phyloP scores from a whole-genome alignment of 2,329 filamentous ascomycete genomes.

The Fusarium sp. region DNA sequence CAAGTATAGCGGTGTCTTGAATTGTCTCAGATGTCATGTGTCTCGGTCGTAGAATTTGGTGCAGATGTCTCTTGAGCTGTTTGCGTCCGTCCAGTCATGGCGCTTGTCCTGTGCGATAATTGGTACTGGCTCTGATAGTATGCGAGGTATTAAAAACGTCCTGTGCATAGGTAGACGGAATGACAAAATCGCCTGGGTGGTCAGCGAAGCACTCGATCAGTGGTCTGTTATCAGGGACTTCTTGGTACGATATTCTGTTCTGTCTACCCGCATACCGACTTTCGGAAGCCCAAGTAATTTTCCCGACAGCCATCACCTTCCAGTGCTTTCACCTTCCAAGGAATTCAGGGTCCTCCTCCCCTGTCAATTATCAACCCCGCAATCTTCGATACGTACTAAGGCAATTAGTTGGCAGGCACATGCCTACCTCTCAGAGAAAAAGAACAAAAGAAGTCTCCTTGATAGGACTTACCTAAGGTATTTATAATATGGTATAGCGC shows the following conservation, averaged over 20 bases:
- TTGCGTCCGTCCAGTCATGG: not conserved
- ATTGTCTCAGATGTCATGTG: slow-evolving; percentile 12
- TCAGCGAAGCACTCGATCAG: not conserved
- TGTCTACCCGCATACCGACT: not conserved
- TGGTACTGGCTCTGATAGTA: not conserved
- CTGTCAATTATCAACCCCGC: slow-evolving; percentile 12
- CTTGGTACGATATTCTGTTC: not conserved
- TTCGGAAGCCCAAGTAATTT: not conserved
- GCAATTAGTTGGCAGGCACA: not conserved
- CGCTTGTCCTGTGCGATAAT: not conserved
- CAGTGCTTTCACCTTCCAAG: not conserved
- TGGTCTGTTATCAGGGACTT: not conserved
- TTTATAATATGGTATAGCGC: not conserved
- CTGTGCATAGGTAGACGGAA: not conserved
- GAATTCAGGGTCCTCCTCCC: slow-evolving; percentile 24
- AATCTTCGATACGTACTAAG: not conserved
- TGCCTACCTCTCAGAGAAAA: not conserved
- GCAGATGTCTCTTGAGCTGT: slow-evolving; percentile 15
- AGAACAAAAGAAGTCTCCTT: not conserved
- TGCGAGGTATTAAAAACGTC: not conserved
- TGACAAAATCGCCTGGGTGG: not conserved
- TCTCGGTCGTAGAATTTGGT: slow-evolving; percentile 20
- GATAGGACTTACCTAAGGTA: not conserved
- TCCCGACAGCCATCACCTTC: slow-evolving; percentile 1
- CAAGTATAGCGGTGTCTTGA: slow-evolving; percentile 2